phyloP scores from a whole-genome alignment of 2,329 filamentous ascomycete genomes.

The Podosphaera fusca region DNA sequence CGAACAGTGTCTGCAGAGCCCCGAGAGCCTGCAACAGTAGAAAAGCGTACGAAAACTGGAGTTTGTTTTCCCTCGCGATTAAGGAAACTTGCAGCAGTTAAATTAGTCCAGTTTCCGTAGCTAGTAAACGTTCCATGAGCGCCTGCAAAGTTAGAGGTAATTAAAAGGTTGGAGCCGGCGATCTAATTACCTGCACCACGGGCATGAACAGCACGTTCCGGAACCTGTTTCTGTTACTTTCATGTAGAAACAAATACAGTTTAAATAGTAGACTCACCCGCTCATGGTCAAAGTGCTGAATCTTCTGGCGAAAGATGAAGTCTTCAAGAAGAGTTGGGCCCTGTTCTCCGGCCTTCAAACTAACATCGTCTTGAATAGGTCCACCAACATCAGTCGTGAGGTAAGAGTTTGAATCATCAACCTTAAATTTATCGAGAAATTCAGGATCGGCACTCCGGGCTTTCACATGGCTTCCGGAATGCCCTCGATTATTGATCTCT shows the following conservation, averaged over 20 bases:
- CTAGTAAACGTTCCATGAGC: conserved; percentile 49
- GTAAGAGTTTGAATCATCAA: conserved; percentile 30
- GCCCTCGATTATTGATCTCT: conserved; percentile 6
- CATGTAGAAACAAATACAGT: background rate
- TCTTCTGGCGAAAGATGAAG: conserved; percentile 50
- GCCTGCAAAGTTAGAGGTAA: conserved; percentile 11
- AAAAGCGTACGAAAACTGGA: conserved; percentile 46
- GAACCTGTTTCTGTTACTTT: conserved; percentile 19
- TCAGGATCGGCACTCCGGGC: conserved; percentile 1
- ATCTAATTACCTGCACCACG: conserved; percentile 28
- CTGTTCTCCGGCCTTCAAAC: conserved; percentile 40
- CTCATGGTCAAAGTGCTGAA: conserved; percentile 48
- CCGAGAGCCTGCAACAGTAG: conserved; percentile 45
- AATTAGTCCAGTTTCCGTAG: conserved; percentile 41
- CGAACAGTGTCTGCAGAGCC: conserved; percentile 48
- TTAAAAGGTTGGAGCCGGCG: background rate
- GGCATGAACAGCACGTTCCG: conserved; percentile 45
- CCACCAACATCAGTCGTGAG: conserved; percentile 45
- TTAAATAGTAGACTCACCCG: conserved; percentile 22
- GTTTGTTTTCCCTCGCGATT: conserved; percentile 33
- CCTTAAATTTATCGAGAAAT: conserved; percentile 19
- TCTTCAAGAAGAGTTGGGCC: conserved; percentile 50
- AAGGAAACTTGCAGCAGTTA: conserved; percentile 45
- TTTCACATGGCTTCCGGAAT: background rate
- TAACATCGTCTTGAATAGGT: conserved; percentile 42